These are phyloP conservation scores for Corymbia calophylla DNA, from an alignment of 441 rosid species.

Conservation along the genomic window DNA sequence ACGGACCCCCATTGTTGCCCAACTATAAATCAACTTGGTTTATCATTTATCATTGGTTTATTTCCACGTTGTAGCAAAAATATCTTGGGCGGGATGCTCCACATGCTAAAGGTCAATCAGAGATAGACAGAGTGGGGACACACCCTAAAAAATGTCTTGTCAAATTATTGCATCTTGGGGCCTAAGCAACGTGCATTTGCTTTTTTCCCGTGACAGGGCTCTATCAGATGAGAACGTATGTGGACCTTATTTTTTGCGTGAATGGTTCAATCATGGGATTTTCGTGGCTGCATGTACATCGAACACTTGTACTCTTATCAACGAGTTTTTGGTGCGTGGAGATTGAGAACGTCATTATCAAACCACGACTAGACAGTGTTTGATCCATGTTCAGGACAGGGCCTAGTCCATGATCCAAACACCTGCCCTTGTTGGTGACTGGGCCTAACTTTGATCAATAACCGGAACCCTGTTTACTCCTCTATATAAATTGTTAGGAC, in stretches of 20 bases:
- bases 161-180: not conserved
- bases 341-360: too few species aligned
- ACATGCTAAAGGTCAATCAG: too few species aligned
- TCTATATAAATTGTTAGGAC: too few species aligned
- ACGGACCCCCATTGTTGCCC: not conserved
- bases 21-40: not conserved
- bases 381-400: too few species aligned
- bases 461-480: too few species aligned
- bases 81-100: not conserved
- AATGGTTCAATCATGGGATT: rapidly evolving
- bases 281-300: too few species aligned
- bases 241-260: not conserved
- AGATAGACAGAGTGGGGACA: not conserved
- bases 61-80: not conserved
- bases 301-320: too few species aligned
- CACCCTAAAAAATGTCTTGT: not conserved
- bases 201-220: not conserved
- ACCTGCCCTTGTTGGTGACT: too few species aligned
- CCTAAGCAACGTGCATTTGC: not conserved
- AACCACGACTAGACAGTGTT: too few species aligned
- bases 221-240: rapidly evolving
- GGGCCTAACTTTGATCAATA: too few species aligned
- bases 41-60: not conserved
- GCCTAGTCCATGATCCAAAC: too few species aligned
- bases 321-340: too few species aligned